A percentile compares a stretch with the other conserved stretches of the same genome.
These are phyloP conservation scores for Trametes cubensis DNA, from an alignment of 768 basidiomycete species.

Conservation along the genomic window DNA sequence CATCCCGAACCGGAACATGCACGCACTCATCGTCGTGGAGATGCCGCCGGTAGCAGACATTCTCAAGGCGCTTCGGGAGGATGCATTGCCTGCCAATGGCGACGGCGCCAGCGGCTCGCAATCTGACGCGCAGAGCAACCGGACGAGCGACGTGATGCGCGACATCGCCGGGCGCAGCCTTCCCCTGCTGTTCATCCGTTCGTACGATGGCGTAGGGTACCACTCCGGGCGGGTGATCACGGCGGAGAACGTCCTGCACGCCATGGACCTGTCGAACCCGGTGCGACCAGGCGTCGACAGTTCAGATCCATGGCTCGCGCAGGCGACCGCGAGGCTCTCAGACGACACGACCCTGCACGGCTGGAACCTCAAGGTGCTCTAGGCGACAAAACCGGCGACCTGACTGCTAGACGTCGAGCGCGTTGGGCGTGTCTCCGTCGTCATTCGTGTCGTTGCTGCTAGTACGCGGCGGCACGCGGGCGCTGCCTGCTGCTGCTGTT, in stretches of 20 bases:
- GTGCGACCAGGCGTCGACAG: slow-evolving; percentile 44
- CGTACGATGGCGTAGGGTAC: slow-evolving; percentile 85
- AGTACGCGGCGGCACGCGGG: too few species aligned
- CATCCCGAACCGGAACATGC: slow-evolving; percentile 55
- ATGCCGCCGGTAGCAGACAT: slow-evolving; percentile 79
- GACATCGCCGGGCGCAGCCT: slow-evolving; percentile 71
- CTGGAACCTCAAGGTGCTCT: slow-evolving; percentile 83
- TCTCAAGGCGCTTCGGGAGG: slow-evolving; percentile 77
- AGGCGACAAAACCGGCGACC: background rate
- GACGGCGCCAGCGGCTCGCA: slow-evolving; percentile 18
- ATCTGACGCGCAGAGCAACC: slow-evolving; percentile 8
- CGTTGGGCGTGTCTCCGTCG: too few species aligned
- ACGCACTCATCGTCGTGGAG: slow-evolving; percentile 84
- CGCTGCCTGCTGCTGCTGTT: too few species aligned
- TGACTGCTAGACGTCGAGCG: background rate
- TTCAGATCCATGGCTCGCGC: slow-evolving; percentile 71
- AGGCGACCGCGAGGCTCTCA: slow-evolving; percentile 55
- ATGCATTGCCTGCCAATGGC: slow-evolving; percentile 49
- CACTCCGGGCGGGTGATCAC: slow-evolving; percentile 84
- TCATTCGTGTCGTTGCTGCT: too few species aligned
- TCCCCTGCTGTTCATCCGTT: slow-evolving; percentile 79
- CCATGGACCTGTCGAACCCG: slow-evolving; percentile 59
- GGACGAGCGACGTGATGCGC: slow-evolving; percentile 36
- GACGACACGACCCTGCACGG: slow-evolving; percentile 67
- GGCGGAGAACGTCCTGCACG: slow-evolving; percentile 78